Conservation (phyloP, 495 filamentous ascomycete species). For the Penicillium bialowiezense region DNA sequence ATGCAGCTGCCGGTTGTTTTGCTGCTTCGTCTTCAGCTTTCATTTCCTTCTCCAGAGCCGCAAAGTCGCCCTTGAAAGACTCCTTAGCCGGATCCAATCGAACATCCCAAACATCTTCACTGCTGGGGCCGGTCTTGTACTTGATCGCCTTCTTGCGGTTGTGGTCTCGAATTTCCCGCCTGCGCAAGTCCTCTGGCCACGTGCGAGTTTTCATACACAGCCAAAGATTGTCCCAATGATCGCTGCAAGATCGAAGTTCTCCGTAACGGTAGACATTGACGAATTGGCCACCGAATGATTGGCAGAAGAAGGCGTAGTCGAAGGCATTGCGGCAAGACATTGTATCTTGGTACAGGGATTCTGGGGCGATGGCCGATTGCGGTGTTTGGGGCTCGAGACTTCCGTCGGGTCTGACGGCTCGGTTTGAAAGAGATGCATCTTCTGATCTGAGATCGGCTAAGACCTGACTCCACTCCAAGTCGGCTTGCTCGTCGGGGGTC, state of each 20-base stretch:
- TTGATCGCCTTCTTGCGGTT: conserved; percentile 72
- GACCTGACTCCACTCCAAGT: conserved; percentile 59
- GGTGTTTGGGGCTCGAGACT: conserved; percentile 14
- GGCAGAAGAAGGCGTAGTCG: conserved; percentile 93
- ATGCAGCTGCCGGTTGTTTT: conserved; percentile 11
- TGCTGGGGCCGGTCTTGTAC: conserved; percentile 71
- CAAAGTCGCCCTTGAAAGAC: conserved; percentile 59
- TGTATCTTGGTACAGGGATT: conserved; percentile 67
- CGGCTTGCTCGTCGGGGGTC: conserved; percentile 56
- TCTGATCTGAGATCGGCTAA: conserved; percentile 50
- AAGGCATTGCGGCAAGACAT: conserved; percentile 91
- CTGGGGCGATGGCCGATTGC: conserved; percentile 47
- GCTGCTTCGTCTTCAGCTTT: conserved; percentile 42
- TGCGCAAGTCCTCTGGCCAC: conserved; percentile 43
- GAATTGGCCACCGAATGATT: conserved; percentile 87
- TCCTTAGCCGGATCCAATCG: conserved; percentile 49
- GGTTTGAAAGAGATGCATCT: conserved; percentile 20
- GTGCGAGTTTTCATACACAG: conserved; percentile 84
- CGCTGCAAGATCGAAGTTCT: conserved; percentile 63
- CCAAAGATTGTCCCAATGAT: conserved; percentile 88
- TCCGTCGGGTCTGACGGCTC: conserved; percentile 12
- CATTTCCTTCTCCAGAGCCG: conserved; percentile 53
- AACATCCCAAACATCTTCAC: conserved; percentile 88
- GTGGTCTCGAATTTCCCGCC: conserved; percentile 61
- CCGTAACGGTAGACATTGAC: conserved; percentile 85